Evolutionary conservation across 768 basidiomycete species (phyloP).

Genomic region (Macrocybe gigantea): DNA sequence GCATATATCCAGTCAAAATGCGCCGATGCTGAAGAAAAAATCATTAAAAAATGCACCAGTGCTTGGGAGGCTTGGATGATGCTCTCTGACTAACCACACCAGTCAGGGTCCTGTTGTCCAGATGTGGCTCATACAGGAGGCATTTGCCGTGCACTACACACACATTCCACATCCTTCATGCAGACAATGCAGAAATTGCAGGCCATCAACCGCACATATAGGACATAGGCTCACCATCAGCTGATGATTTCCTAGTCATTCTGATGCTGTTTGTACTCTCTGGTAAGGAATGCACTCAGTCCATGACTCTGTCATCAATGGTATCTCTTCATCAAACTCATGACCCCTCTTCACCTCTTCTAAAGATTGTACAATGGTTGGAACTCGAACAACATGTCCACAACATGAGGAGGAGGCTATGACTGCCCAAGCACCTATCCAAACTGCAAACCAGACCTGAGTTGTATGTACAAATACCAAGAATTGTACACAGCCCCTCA

Average conservation of each 20-base stretch:
- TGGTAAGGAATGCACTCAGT: background rate
- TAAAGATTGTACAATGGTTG: background rate
- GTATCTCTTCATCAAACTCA: background rate
- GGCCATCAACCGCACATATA: background rate
- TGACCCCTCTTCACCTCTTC: background rate
- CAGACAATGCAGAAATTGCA: background rate
- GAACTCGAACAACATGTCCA: background rate
- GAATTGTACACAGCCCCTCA: too few species aligned
- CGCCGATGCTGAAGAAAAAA: background rate
- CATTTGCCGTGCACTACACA: background rate
- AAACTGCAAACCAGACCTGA: too few species aligned
- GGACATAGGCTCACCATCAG: background rate
- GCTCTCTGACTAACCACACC: too few species aligned
- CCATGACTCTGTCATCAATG: background rate
- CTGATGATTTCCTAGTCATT: background rate
- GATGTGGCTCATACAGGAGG: background rate
- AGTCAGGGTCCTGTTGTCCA: too few species aligned
- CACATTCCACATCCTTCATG: background rate
- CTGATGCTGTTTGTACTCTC: background rate
- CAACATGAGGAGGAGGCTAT: too few species aligned
- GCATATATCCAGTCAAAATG: background rate
- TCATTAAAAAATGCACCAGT: too few species aligned
- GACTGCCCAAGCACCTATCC: too few species aligned
- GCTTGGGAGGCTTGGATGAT: too few species aligned
- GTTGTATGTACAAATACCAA: too few species aligned